Evolutionary conservation across 179 eudicot genomes (phyloP).

Genomic region (Patellifolia procumbens): DNA sequence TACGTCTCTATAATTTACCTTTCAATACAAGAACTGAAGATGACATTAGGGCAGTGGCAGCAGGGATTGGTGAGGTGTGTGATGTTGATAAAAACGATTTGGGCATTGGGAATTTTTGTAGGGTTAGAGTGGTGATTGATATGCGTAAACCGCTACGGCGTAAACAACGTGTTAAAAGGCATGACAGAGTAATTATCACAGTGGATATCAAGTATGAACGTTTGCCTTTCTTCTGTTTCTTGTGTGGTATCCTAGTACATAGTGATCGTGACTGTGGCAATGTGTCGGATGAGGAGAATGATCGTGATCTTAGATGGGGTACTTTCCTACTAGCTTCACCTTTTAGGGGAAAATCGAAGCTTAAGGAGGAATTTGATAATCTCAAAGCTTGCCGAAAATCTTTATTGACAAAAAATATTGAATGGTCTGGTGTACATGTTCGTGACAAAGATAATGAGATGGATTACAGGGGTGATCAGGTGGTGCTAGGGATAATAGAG

Average conservation of each 20-base stretch:
- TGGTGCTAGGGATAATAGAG: no score
- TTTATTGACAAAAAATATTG: no score
- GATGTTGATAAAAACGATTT: no score
- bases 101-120: neutral
- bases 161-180: neutral
- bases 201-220: neutral
- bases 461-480: no score
- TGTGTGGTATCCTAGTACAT: neutral
- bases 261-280: neutral
- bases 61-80: no score
- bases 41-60: no score
- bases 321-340: neutral
- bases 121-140: neutral
- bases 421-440: no score
- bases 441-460: no score
- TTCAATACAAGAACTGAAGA: no score
- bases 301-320: neutral
- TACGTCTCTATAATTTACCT: no score
- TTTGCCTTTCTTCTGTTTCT: neutral
- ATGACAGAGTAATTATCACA: no score
- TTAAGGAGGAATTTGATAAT: neutral
- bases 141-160: neutral
- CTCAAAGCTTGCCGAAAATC: no score
- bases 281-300: neutral
- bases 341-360: neutral